Conservation (phyloP, 169 alveolate species). For the Cryptosporidium felis region DNA sequence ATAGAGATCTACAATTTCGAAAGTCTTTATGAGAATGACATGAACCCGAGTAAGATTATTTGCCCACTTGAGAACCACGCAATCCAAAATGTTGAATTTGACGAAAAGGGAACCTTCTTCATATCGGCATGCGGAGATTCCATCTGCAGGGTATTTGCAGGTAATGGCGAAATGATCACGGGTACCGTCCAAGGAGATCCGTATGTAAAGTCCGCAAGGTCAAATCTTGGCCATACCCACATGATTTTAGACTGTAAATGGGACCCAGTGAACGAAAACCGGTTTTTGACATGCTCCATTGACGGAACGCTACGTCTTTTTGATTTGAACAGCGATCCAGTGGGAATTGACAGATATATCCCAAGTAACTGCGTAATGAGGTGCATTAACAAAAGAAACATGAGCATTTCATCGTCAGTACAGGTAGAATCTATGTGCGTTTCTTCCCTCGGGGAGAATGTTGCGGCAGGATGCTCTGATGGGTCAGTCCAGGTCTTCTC, state of each 20-base stretch:
- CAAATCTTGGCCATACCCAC: slow-evolving; percentile 67
- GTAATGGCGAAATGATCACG: slow-evolving; percentile 44
- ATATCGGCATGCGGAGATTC: slow-evolving; percentile 69
- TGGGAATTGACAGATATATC: slow-evolving; percentile 48
- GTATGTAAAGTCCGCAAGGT: slow-evolving; percentile 48
- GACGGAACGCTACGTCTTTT: slow-evolving; percentile 50
- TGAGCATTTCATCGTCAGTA: slow-evolving; percentile 40
- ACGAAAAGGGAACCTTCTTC: slow-evolving; percentile 20
- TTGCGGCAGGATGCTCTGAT: slow-evolving; percentile 50
- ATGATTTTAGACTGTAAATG: slow-evolving; percentile 55
- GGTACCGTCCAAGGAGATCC: slow-evolving; percentile 70
- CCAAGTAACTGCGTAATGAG: slow-evolving; percentile 37
- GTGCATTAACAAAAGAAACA: slow-evolving; percentile 28
- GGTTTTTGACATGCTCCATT: slow-evolving; percentile 40
- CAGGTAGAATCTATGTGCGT: slow-evolving; percentile 19
- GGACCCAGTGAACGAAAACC: slow-evolving; percentile 13
- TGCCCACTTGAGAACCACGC: slow-evolving; percentile 55
- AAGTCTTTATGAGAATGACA: slow-evolving; percentile 18
- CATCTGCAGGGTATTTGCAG: slow-evolving; percentile 19
- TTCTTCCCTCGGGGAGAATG: slow-evolving; percentile 19
- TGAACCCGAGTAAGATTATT: slow-evolving; percentile 35
- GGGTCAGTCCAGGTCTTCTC: slow-evolving; percentile 59
- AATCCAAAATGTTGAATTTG: slow-evolving; percentile 28
- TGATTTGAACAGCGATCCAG: slow-evolving; percentile 62
- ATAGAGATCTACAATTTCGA: slow-evolving; percentile 47